Conservation (phyloP, 495 filamentous ascomycete species). For the Terfezia boudieri region DNA sequence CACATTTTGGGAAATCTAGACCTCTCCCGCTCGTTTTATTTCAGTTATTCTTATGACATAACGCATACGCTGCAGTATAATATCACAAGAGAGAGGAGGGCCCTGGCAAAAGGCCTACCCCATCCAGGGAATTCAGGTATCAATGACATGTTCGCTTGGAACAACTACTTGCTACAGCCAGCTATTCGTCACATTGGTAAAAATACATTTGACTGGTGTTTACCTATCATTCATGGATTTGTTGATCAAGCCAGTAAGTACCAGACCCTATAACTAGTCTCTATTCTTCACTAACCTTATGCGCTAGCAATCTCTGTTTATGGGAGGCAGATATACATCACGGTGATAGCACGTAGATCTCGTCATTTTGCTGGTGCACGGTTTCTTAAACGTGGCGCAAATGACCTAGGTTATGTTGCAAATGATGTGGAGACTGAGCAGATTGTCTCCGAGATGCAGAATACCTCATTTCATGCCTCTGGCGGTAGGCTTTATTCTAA, state of each 20-base stretch:
- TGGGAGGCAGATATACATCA: slow-evolving; percentile 70
- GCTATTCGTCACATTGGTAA: slow-evolving; percentile 39
- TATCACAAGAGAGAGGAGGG: slow-evolving; percentile 56
- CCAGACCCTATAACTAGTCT: slow-evolving; percentile 5
- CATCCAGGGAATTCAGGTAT: slow-evolving; percentile 39
- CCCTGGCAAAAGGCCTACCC: slow-evolving; percentile 37
- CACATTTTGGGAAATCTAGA: slow-evolving; percentile 79
- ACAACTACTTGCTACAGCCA: slow-evolving; percentile 65
- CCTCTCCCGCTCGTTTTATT: slow-evolving; percentile 78
- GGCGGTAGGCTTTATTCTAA: slow-evolving; percentile 68
- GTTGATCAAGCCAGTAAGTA: slow-evolving; percentile 54
- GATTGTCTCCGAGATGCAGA: slow-evolving; percentile 81
- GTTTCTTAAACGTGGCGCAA: slow-evolving; percentile 84
- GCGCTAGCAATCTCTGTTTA: slow-evolving; percentile 47
- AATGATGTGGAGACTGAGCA: slow-evolving; percentile 99
- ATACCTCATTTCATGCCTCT: slow-evolving; percentile 86
- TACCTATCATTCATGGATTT: slow-evolving; percentile 89
- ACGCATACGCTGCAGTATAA: slow-evolving; percentile 85
- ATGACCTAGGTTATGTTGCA: slow-evolving; percentile 88
- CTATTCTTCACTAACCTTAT: too few species aligned
- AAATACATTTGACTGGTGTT: slow-evolving; percentile 81
- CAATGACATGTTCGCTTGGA: slow-evolving; percentile 97
- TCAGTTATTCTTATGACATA: slow-evolving; percentile 95
- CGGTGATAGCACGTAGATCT: slow-evolving; percentile 78
- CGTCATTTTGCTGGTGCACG: slow-evolving; percentile 85